Conservation (phyloP, 2,329 filamentous ascomycete genomes). For the Beauveria pseudobassiana region DNA sequence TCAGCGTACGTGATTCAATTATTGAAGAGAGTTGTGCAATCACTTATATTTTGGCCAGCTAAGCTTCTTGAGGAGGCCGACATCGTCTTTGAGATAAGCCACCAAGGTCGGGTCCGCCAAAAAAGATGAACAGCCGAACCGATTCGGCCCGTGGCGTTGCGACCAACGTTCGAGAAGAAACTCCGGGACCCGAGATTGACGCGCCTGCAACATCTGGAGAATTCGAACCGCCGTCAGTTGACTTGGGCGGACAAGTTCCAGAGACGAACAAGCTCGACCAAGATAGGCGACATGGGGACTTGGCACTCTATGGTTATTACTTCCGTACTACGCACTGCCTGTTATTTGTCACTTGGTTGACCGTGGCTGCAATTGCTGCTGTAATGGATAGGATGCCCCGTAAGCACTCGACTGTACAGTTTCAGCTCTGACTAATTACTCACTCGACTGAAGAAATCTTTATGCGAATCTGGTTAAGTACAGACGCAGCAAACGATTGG, state of each 20-base stretch:
- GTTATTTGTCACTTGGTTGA: not conserved
- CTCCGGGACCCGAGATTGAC: no score
- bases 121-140: not conserved
- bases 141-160: no score
- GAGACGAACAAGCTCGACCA: no score
- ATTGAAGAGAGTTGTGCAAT: no score
- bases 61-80: not conserved
- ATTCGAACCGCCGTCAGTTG: no score
- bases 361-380: not conserved
- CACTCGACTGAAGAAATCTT: not conserved
- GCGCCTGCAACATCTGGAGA: no score
- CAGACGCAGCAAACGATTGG: constrained; percentile 2
- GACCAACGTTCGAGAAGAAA: no score
- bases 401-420: no score
- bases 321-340: not conserved
- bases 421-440: no score
- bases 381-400: constrained; percentile 1
- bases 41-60: no score
- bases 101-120: not conserved
- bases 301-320: not conserved
- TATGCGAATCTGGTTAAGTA: constrained; percentile 13
- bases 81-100: not conserved
- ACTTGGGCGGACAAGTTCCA: no score
- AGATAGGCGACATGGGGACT: not conserved
- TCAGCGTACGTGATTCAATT: not conserved